phyloP scores from a whole-genome alignment of 768 basidiomycete species.

The Xerocomus brunneocitrinus region DNA sequence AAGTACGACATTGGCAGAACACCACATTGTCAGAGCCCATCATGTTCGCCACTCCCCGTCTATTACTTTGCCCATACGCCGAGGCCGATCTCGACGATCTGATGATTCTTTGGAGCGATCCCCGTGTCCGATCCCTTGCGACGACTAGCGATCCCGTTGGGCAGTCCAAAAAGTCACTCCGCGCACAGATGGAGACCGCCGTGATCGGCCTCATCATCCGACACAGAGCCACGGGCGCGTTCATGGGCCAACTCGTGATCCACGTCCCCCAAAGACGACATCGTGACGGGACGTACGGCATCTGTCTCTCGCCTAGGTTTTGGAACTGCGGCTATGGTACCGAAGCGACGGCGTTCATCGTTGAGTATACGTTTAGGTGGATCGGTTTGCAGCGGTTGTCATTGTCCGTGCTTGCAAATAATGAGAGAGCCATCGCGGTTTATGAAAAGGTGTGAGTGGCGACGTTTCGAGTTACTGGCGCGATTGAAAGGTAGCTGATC shows the following conservation, averaged over 20 bases:
- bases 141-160: slow-evolving; percentile 12
- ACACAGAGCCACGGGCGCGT: slow-evolving; percentile 25
- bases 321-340: slow-evolving; percentile 41
- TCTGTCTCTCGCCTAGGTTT: slow-evolving; percentile 28
- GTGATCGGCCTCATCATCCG: slow-evolving; percentile 28
- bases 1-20: neutral
- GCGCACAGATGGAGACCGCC: slow-evolving; percentile 21
- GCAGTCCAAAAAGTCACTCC: slow-evolving; percentile 18
- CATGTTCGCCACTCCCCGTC: slow-evolving; percentile 32
- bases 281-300: slow-evolving; percentile 30
- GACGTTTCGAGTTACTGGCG: neutral
- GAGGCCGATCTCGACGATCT: slow-evolving; percentile 32
- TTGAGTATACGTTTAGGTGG: slow-evolving; percentile 38
- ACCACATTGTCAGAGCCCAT: neutral
- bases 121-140: slow-evolving; percentile 22
- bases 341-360: slow-evolving; percentile 37
- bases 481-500: neutral
- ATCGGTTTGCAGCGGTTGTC: slow-evolving; percentile 40
- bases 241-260: slow-evolving; percentile 32
- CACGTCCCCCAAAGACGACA: slow-evolving; percentile 24
- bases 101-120: slow-evolving; percentile 27
- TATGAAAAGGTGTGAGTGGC: slow-evolving; percentile 41
- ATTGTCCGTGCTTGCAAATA: slow-evolving; percentile 36
- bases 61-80: slow-evolving; percentile 31
- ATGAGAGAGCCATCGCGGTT: slow-evolving; percentile 35